Conservation (phyloP, 345 rosid species). For the Laguncularia racemosa region DNA sequence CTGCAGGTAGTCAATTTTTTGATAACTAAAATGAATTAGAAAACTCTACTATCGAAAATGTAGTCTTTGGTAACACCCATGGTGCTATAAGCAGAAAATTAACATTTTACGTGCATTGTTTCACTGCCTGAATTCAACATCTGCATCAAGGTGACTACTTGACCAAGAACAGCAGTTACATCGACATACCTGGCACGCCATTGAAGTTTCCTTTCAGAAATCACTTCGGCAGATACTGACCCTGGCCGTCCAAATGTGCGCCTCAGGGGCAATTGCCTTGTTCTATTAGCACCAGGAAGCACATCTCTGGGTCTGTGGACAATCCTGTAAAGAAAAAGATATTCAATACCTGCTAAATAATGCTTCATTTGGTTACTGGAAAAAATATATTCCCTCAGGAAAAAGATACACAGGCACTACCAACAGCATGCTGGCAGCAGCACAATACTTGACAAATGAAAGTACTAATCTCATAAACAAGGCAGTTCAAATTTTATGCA, state of each 20-base stretch:
- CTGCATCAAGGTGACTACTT: not conserved
- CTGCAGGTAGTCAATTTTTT: conserved; percentile 18
- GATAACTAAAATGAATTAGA: not conserved
- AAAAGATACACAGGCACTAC: no score
- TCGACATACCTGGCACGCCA: conserved; percentile 66
- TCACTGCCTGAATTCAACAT: not conserved
- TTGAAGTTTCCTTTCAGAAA: conserved; percentile 47
- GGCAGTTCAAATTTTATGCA: no score
- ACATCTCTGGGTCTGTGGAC: conserved; percentile 29
- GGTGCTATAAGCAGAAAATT: no score
- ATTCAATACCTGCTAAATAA: not conserved
- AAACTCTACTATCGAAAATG: not conserved
- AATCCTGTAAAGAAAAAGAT: conserved; percentile 16
- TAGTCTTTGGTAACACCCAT: no score
- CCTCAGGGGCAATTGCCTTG: conserved; percentile 51
- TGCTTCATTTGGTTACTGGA: no score
- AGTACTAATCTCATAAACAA: no score
- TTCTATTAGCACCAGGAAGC: conserved; percentile 9
- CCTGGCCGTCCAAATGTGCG: conserved; percentile 60
- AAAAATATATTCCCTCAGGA: no score
- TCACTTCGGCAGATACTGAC: conserved; percentile 30
- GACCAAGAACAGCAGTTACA: not conserved
- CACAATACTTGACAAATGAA: no score
- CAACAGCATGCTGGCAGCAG: no score
- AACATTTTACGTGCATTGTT: no score